phyloP scores from a whole-genome alignment of 139 green algal genomes.

The Picochlorum sp. region DNA sequence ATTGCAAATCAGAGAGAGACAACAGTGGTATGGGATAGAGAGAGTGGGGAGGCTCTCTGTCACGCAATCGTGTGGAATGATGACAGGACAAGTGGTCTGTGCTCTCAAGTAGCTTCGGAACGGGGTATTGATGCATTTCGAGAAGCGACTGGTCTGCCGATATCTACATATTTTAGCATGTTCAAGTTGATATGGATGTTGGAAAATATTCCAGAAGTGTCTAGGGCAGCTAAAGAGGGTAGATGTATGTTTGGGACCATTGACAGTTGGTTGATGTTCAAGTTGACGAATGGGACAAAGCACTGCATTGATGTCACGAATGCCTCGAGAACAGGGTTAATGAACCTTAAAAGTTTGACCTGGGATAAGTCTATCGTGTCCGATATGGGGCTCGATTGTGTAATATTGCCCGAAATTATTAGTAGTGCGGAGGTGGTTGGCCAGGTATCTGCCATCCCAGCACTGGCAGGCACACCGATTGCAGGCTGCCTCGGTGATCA shows the following conservation, averaged over 20 bases:
- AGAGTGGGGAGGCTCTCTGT: slow-evolving; percentile 72
- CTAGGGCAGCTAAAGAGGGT: slow-evolving; percentile 29
- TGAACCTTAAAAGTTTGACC: slow-evolving; percentile 69
- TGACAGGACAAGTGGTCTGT: slow-evolving; percentile 61
- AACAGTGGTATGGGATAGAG: slow-evolving; percentile 75
- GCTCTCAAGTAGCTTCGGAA: slow-evolving; percentile 22
- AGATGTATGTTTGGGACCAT: slow-evolving; percentile 77
- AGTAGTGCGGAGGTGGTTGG: slow-evolving; percentile 73
- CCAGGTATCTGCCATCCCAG: slow-evolving; percentile 6
- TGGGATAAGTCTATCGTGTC: slow-evolving; percentile 66
- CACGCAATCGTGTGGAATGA: slow-evolving; percentile 97
- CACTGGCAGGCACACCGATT: slow-evolving; percentile 70
- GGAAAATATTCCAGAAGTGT: slow-evolving; percentile 71
- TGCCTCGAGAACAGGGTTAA: slow-evolving; percentile 82
- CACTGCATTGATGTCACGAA: slow-evolving; percentile 92
- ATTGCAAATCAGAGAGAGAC: slow-evolving; percentile 96
- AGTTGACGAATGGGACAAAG: slow-evolving; percentile 75
- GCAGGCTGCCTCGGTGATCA: slow-evolving; percentile 92
- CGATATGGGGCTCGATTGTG: slow-evolving; percentile 47
- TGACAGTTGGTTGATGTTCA: slow-evolving; percentile 94
- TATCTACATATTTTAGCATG: slow-evolving; percentile 92
- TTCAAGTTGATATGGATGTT: slow-evolving; percentile 92
- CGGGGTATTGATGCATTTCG: slow-evolving; percentile 32
- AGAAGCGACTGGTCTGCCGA: slow-evolving; percentile 74
- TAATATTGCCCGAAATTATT: slow-evolving; percentile 69